phyloP scores from a whole-genome alignment of 1,284 basidiomycete species.

The Mycosarcoma maydis region DNA sequence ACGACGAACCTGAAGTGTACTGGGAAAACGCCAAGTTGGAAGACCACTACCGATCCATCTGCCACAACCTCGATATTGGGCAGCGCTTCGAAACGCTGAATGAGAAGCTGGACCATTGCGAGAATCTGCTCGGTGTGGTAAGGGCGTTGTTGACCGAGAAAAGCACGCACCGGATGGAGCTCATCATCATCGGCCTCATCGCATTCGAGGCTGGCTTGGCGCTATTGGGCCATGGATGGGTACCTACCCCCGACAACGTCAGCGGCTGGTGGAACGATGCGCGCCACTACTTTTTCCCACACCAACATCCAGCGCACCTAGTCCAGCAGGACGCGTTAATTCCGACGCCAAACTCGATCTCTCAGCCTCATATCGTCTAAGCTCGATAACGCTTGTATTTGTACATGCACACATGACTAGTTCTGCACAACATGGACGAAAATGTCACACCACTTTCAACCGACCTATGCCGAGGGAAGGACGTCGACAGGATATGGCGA shows the following conservation, averaged over 20 bases:
- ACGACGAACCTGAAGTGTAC: constrained; percentile 65
- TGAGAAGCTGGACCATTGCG: constrained; percentile 64
- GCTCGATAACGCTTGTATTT: background rate
- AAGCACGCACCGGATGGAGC: constrained; percentile 63
- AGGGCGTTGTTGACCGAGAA: constrained; percentile 63
- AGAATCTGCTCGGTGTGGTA: constrained; percentile 60
- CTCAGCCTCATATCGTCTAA: constrained; percentile 14
- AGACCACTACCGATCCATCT: constrained; percentile 62
- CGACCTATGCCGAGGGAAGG: constrained; percentile 7
- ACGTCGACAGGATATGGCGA: constrained; percentile 6
- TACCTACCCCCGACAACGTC: constrained; percentile 43
- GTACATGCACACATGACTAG: too few species aligned
- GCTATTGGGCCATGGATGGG: constrained; percentile 55
- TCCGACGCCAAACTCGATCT: too few species aligned
- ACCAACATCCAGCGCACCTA: too few species aligned
- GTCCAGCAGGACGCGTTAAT: too few species aligned
- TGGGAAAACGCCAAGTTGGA: constrained; percentile 64
- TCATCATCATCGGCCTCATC: constrained; percentile 62
- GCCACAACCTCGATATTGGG: constrained; percentile 58
- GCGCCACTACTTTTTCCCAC: constrained; percentile 12
- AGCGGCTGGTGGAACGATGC: constrained; percentile 11
- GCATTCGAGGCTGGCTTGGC: constrained; percentile 59
- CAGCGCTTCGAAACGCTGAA: constrained; percentile 61
- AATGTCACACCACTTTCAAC: background rate
- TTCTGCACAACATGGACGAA: too few species aligned